Conservation (phyloP, 2,329 filamentous ascomycete species). For the Monilinia polystroma region DNA sequence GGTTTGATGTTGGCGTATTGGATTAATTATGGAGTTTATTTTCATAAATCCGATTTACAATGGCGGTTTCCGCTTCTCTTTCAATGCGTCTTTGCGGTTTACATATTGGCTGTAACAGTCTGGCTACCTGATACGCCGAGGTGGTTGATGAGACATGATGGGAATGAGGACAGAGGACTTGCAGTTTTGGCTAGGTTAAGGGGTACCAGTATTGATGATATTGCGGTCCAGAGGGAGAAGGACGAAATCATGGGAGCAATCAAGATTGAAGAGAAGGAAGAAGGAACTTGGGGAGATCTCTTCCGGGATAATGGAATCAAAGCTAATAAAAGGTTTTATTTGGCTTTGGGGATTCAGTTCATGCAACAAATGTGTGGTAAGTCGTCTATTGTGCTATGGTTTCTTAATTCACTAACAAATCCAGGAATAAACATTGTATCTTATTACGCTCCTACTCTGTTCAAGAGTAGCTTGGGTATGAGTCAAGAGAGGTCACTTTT, state of each 20-base stretch:
- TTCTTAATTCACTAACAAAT: too few relatives aligned
- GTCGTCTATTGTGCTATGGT: conserved; percentile 30
- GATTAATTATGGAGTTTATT: not conserved
- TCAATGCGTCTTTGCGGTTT: conserved; percentile 67
- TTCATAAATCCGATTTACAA: not conserved
- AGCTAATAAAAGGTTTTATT: conserved; percentile 50
- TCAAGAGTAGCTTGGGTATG: not conserved
- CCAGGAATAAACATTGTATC: not conserved
- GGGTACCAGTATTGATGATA: not conserved
- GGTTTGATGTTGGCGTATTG: not conserved
- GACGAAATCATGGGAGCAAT: conserved; percentile 30
- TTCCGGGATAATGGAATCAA: conserved; percentile 48
- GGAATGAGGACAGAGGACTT: conserved; percentile 91
- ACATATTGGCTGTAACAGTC: conserved; percentile 78
- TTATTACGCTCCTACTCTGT: not conserved
- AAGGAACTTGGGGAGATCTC: not conserved
- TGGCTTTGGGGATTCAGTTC: conserved; percentile 48
- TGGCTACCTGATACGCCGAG: conserved; percentile 92
- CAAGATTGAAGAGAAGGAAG: conserved; percentile 39
- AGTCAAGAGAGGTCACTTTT: conserved; percentile 1
- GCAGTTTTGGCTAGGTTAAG: conserved; percentile 59
- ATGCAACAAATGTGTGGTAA: conserved; percentile 49
- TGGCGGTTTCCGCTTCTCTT: not conserved
- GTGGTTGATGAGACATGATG: conserved; percentile 92
- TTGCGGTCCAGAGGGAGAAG: conserved; percentile 18